These are phyloP conservation scores for Pichia kudriavzevii DNA, from an alignment of 1,139 yeast species.

Conservation along the genomic window DNA sequence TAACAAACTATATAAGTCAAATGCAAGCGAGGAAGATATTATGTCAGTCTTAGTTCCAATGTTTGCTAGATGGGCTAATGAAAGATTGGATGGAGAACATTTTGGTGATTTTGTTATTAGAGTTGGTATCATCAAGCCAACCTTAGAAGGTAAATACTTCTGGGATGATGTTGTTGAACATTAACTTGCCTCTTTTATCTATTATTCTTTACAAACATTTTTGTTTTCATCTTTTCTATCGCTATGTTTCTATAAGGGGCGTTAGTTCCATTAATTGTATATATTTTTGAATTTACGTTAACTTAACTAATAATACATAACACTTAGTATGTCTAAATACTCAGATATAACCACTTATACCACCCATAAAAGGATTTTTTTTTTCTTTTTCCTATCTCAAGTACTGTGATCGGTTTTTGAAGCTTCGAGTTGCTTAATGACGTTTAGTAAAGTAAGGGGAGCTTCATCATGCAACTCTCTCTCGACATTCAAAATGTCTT, in stretches of 20 bases:
- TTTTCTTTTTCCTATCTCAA: no score
- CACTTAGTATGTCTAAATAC: no score
- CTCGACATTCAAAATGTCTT: conserved; percentile 36
- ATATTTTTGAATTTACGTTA: not conserved
- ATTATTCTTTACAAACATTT: not conserved
- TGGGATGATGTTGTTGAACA: conserved; percentile 90
- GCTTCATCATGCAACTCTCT: conserved; percentile 32
- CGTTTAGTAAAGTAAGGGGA: conserved; percentile 23
- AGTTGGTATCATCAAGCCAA: conserved; percentile 78
- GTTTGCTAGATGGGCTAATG: conserved; percentile 91
- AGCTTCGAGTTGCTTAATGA: conserved; percentile 31
- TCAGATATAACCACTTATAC: no score
- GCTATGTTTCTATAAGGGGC: conserved; percentile 1
- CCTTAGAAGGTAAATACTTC: conserved; percentile 86
- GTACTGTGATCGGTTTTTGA: no score
- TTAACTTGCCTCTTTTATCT: conserved; percentile 1
- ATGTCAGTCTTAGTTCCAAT: conserved; percentile 69
- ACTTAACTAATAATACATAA: not conserved
- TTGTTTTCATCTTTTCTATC: conserved; percentile 3
- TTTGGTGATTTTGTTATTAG: conserved; percentile 92
- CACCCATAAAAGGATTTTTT: no score
- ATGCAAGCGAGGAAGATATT: conserved; percentile 87
- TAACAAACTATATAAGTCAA: conserved; percentile 82
- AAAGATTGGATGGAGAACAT: conserved; percentile 85
- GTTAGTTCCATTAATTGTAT: not conserved